These are phyloP conservation scores for Fraxinus cuspidata DNA, from an alignment of 257 asterid species.

Conservation along the genomic window DNA sequence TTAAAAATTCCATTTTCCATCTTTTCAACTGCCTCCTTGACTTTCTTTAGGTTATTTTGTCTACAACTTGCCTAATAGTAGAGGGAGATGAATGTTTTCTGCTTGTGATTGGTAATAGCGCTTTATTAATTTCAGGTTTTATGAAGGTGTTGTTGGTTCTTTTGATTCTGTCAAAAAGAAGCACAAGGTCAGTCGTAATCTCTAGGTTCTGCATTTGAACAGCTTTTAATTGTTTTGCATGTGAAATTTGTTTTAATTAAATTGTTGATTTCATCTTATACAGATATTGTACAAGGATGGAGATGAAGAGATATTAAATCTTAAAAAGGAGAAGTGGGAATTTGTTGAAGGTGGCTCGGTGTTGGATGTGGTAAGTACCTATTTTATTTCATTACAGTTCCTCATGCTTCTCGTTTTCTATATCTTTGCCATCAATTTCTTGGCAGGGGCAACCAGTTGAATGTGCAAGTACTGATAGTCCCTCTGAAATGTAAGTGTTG, in stretches of 20 bases:
- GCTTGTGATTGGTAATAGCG: conserved; percentile 26
- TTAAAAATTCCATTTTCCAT: not conserved
- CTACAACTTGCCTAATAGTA: not conserved
- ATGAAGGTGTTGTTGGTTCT: conserved; percentile 66
- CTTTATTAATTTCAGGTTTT: conserved; percentile 56
- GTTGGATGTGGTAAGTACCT: conserved; percentile 53
- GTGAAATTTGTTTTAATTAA: conserved; percentile 17
- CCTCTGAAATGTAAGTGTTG: conserved; percentile 64
- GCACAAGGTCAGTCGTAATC: conserved; percentile 62
- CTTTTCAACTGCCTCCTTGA: not conserved
- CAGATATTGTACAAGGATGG: conserved; percentile 83
- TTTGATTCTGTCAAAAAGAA: conserved; percentile 74
- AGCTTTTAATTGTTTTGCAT: conserved; percentile 22
- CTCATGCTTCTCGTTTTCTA: not conserved
- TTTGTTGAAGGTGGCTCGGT: conserved; percentile 46
- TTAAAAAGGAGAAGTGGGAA: conserved; percentile 58
- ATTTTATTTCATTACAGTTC: conserved; percentile 23
- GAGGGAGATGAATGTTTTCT: not conserved
- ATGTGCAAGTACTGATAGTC: conserved; percentile 55
- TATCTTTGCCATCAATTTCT: conserved; percentile 11
- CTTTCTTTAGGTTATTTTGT: not conserved
- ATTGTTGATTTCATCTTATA: conserved; percentile 20
- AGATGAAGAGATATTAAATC: conserved; percentile 68
- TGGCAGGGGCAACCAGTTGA: conserved; percentile 61
- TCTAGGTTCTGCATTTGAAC: conserved; percentile 21